These are phyloP conservation scores for Bidens hawaiensis DNA, from an alignment of 140 eudicot species.

Conservation along the genomic window DNA sequence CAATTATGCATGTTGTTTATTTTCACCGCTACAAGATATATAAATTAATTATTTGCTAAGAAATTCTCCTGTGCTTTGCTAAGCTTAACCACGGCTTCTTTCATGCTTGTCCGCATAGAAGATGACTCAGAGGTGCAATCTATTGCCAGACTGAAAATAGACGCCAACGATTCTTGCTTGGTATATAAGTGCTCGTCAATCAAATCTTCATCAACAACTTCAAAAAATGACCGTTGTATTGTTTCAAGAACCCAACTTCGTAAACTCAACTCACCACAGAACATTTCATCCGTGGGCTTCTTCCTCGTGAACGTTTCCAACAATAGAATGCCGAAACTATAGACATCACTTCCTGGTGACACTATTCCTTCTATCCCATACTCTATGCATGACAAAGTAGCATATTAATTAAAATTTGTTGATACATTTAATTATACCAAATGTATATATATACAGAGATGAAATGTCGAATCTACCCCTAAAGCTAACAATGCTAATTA, in stretches of 20 bases:
- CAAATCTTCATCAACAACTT: conserved; percentile 35
- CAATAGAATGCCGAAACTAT: conserved; percentile 33
- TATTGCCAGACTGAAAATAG: conserved; percentile 36
- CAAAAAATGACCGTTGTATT: conserved; percentile 2
- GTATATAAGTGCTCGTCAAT: not conserved
- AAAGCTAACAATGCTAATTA: too few relatives aligned
- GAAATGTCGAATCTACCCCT: too few relatives aligned
- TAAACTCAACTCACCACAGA: conserved; percentile 16
- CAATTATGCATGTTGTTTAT: too few relatives aligned
- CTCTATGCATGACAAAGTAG: conserved; percentile 10
- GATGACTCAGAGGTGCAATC: conserved; percentile 26
- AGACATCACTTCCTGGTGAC: conserved; percentile 25
- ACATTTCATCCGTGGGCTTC: conserved; percentile 38
- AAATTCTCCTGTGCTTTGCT: conserved; percentile 8
- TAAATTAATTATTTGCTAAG: conserved; percentile 6
- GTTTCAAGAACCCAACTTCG: conserved; percentile 27
- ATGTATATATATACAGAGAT: too few relatives aligned
- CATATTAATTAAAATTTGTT: not conserved
- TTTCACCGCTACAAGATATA: too few relatives aligned
- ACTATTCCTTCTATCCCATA: conserved; percentile 51
- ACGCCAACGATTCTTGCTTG: conserved; percentile 20
- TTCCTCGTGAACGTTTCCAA: conserved; percentile 32
- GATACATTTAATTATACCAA: not conserved
- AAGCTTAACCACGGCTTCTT: conserved; percentile 21
- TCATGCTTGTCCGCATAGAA: conserved; percentile 19